phyloP scores from a whole-genome alignment of 331 rosid genomes.

The Malus hybrid region DNA sequence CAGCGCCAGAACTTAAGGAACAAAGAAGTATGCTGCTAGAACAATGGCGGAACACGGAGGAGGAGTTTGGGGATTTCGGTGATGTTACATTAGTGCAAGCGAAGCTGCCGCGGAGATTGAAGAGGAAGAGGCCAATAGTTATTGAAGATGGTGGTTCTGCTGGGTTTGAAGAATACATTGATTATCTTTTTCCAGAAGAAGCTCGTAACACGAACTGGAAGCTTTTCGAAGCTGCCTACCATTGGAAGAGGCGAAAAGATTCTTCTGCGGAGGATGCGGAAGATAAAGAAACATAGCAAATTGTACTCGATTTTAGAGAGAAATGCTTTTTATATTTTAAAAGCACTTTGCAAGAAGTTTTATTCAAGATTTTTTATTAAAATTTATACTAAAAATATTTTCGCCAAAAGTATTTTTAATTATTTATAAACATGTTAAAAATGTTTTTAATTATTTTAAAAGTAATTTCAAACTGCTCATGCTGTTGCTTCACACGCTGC shows the following conservation, averaged over 20 bases:
- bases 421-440: no score
- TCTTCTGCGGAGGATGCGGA: neutral
- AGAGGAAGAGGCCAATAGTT: slow-evolving; percentile 45
- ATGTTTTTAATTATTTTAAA: no score
- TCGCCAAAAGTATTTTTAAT: no score
- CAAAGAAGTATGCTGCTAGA: slow-evolving; percentile 66
- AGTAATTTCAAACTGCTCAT: no score
- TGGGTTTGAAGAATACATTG: slow-evolving; percentile 67
- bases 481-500: no score
- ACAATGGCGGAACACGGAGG: slow-evolving; percentile 68
- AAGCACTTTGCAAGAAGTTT: no score
- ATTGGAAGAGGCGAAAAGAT: slow-evolving; percentile 71
- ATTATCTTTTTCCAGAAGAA: slow-evolving; percentile 66
- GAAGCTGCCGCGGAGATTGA: slow-evolving; percentile 68
- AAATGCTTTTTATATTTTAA: no score
- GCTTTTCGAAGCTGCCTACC: slow-evolving; percentile 80
- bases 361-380: no score
- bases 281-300: neutral
- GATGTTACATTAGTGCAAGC: slow-evolving; percentile 59
- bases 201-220: slow-evolving; percentile 55
- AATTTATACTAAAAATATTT: no score
- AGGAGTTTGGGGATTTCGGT: slow-evolving; percentile 51
- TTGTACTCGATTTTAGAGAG: no score
- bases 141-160: slow-evolving; percentile 51
- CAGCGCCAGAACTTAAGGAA: slow-evolving; percentile 40